Evolutionary conservation across 768 basidiomycete genomes (phyloP).

Genomic region (Pleurotus citrinopileatus): DNA sequence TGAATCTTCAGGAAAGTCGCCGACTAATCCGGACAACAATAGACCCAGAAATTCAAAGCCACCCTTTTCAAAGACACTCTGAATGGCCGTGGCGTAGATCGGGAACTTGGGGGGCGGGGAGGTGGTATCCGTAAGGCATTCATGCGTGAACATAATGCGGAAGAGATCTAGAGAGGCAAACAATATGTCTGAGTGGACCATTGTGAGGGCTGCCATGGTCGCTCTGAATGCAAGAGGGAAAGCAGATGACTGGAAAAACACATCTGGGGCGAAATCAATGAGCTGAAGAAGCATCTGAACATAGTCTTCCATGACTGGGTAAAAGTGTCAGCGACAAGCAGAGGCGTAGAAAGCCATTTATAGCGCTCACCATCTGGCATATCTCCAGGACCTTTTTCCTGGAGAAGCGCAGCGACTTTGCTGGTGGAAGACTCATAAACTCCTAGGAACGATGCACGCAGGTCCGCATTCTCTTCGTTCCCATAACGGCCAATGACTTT

Average conservation of each 20-base stretch:
- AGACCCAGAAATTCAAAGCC: conserved; percentile 69
- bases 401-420: conserved; percentile 66
- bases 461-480: conserved; percentile 49
- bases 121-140: conserved; percentile 49
- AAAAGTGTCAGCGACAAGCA: not conserved
- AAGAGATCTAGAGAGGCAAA: conserved; percentile 83
- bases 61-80: conserved; percentile 59
- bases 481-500: conserved; percentile 83
- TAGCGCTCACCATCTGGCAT: conserved; percentile 78
- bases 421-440: conserved; percentile 76
- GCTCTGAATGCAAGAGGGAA: conserved; percentile 79
- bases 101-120: conserved; percentile 52
- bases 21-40: conserved; percentile 74
- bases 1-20: conserved; percentile 87
- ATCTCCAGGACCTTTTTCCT: conserved; percentile 63
- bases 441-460: conserved; percentile 57
- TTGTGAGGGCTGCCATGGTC: conserved; percentile 73
- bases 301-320: conserved; percentile 90
- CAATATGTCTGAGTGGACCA: conserved; percentile 80
- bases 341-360: not conserved
- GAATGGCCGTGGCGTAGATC: conserved; percentile 61
- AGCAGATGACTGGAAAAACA: conserved; percentile 74
- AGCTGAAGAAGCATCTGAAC: conserved; percentile 75
- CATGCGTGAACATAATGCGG: conserved; percentile 71
- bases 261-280: conserved; percentile 63